phyloP scores from a whole-genome alignment of 768 basidiomycete species.

The Cytidiella melzeri region DNA sequence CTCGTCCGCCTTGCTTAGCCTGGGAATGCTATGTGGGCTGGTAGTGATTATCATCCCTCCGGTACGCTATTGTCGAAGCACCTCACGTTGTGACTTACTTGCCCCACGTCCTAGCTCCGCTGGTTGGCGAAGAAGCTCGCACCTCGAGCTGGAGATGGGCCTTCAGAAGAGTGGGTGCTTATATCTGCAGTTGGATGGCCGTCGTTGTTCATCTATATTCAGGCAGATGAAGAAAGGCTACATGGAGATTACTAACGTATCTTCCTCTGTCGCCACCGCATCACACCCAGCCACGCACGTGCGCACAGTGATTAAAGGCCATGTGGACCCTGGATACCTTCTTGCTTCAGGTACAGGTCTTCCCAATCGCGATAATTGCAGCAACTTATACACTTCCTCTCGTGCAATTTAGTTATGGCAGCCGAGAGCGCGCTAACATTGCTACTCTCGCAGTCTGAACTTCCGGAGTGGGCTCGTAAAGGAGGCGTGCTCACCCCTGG shows the following conservation, averaged over 20 bases:
- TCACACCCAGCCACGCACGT: conserved; percentile 37
- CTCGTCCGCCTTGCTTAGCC: conserved; percentile 35
- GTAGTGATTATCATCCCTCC: conserved; percentile 19
- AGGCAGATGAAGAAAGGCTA: conserved; percentile 58
- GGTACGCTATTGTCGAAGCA: conserved; percentile 14
- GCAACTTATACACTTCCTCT: conserved; percentile 10
- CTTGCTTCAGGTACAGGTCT: conserved; percentile 41
- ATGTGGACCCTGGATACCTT: conserved; percentile 75
- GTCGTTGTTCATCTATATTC: not conserved
- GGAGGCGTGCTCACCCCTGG: conserved; percentile 85
- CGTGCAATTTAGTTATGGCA: conserved; percentile 53
- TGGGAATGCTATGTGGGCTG: conserved; percentile 21
- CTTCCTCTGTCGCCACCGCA: conserved; percentile 46
- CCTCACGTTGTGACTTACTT: not conserved
- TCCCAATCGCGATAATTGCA: not conserved
- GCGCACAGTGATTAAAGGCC: conserved; percentile 54
- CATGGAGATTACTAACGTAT: conserved; percentile 63
- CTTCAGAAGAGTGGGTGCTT: conserved; percentile 52
- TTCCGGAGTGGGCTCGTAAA: conserved; percentile 49
- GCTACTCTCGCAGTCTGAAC: conserved; percentile 44
- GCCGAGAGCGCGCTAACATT: conserved; percentile 73
- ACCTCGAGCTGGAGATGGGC: conserved; percentile 54
- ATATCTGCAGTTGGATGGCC: not conserved
- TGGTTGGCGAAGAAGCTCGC: conserved; percentile 47
- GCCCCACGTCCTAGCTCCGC: conserved; percentile 37